Evolutionary conservation across 352 stramenopile genomes (phyloP).

Genomic region (Phytophthora chlamydospora): DNA sequence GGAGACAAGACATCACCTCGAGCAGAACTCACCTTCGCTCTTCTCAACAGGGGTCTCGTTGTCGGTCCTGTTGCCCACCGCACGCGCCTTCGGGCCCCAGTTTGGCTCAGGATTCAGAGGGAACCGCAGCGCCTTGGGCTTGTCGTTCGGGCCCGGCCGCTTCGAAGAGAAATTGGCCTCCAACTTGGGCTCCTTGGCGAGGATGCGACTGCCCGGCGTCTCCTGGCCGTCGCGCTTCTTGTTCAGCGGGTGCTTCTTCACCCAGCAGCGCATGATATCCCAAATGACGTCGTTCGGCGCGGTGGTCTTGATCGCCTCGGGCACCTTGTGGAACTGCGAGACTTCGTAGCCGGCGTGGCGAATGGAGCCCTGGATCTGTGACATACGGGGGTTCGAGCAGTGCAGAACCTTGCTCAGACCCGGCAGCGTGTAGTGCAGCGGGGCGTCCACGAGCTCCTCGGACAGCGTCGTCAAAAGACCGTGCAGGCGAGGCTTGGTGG

Average conservation of each 20-base stretch:
- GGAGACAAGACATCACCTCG: neutral
- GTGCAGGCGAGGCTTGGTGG: slow-evolving; percentile 93
- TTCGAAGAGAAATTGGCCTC: slow-evolving; percentile 87
- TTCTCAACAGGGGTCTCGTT: slow-evolving; percentile 17
- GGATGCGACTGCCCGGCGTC: slow-evolving; percentile 82
- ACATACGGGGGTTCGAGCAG: slow-evolving; percentile 93
- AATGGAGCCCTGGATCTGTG: slow-evolving; percentile 94
- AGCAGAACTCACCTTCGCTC: slow-evolving; percentile 28
- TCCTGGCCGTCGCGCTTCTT: slow-evolving; percentile 87
- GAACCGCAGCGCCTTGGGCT: slow-evolving; percentile 93
- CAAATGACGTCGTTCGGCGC: slow-evolving; percentile 97
- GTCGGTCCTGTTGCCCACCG: slow-evolving; percentile 71
- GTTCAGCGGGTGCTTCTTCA: slow-evolving; percentile 93
- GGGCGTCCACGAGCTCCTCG: slow-evolving; percentile 95
- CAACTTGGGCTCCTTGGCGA: slow-evolving; percentile 84
- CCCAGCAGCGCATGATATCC: slow-evolving; percentile 98
- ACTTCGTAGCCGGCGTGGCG: slow-evolving; percentile 96
- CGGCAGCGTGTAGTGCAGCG: slow-evolving; percentile 97
- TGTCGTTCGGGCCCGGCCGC: slow-evolving; percentile 65
- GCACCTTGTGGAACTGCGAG: slow-evolving; percentile 98
- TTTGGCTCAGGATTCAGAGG: slow-evolving; percentile 96
- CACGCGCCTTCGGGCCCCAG: slow-evolving; percentile 95
- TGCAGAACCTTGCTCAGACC: slow-evolving; percentile 93
- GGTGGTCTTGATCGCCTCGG: slow-evolving; percentile 98
- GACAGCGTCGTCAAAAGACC: slow-evolving; percentile 95